Percentiles rank a stretch among this genome's conserved stretches.
Evolutionary conservation across 306 rosid species (phyloP).

Genomic region (Delonix regia): DNA sequence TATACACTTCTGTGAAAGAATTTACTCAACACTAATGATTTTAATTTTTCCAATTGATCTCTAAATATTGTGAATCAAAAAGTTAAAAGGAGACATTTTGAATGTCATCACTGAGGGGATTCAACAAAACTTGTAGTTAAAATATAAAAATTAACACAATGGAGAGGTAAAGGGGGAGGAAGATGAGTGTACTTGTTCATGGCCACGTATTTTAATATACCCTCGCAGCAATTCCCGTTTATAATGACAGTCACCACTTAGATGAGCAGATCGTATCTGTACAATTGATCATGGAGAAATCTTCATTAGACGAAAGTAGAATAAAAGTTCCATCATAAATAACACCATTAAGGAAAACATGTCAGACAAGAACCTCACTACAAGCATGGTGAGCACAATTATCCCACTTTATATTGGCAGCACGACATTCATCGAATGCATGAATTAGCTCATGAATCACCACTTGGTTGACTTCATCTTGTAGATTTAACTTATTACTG

Average conservation of each 20-base stretch:
- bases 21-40: not conserved
- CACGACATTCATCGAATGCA: constrained; percentile 84
- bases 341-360: not conserved
- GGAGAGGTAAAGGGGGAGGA: not conserved
- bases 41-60: not conserved
- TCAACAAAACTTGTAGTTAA: constrained; percentile 2
- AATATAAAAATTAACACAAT: not conserved
- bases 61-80: not conserved
- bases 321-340: constrained; percentile 10
- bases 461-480: constrained; percentile 85
- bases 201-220: constrained; percentile 65
- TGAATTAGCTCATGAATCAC: constrained; percentile 89
- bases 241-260: constrained; percentile 94
- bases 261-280: constrained; percentile 91
- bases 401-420: constrained; percentile 78
- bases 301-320: not conserved
- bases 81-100: constrained; percentile 7
- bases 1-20: not conserved
- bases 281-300: constrained; percentile 16
- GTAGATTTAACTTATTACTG: constrained; percentile 56
- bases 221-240: constrained; percentile 81
- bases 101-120: constrained; percentile 8
- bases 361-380: constrained; percentile 63
- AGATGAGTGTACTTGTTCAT: constrained; percentile 67
- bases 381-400: constrained; percentile 97